Evolutionary conservation across 768 basidiomycete species (phyloP).

Genomic region (Kwoniella sp.): DNA sequence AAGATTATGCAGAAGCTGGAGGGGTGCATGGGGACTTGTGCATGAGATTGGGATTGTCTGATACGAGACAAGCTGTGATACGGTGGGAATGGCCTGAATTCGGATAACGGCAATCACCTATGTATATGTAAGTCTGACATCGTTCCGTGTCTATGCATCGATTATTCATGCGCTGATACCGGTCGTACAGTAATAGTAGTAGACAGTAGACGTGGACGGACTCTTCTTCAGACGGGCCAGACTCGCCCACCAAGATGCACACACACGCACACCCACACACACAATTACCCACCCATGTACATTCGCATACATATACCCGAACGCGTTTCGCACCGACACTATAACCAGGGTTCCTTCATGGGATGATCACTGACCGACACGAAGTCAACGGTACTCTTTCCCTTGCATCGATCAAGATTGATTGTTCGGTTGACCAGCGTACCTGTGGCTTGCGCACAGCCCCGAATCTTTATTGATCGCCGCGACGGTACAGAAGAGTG

Average conservation of each 20-base stretch:
- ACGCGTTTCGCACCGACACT: neutral
- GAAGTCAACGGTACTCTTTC: neutral
- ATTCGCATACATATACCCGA: neutral
- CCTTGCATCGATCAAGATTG: too few relatives aligned
- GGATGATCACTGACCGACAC: neutral
- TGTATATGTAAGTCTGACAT: neutral
- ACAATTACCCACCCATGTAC: neutral
- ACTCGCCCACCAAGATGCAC: neutral
- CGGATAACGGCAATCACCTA: neutral
- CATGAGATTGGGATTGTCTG: too few relatives aligned
- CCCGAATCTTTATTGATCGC: neutral
- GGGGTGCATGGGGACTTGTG: too few relatives aligned
- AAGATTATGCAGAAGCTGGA: neutral
- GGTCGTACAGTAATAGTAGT: neutral
- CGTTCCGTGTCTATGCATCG: too few relatives aligned
- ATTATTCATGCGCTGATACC: neutral
- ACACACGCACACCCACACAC: slow-evolving; percentile 3
- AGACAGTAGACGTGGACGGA: too few relatives aligned
- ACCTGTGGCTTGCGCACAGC: slow-evolving; percentile 1
- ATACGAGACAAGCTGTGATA: too few relatives aligned
- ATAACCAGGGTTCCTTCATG: neutral
- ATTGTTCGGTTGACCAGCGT: too few relatives aligned
- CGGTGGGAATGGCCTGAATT: too few relatives aligned
- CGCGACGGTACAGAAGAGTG: too few relatives aligned
- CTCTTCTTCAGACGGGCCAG: too few relatives aligned